A percentile compares a stretch with the other conserved stretches of the same genome.
These are phyloP conservation scores for Pichia sp. DNA, from an alignment of 1,139 yeast species.

Conservation along the genomic window DNA sequence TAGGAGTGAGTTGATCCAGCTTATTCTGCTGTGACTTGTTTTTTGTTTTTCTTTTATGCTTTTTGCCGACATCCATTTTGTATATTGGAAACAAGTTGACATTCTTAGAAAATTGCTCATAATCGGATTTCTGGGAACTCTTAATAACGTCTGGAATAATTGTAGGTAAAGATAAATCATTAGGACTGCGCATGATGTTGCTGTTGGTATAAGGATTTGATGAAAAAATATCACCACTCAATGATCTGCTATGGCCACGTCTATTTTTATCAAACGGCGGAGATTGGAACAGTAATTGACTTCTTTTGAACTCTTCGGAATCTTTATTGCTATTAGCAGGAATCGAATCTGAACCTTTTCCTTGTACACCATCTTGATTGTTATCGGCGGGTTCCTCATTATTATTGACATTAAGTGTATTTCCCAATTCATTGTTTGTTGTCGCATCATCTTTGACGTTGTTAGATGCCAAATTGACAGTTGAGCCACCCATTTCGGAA, in stretches of 20 bases:
- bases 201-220: neutral
- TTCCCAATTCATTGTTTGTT: no score
- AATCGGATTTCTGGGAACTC: slow-evolving; percentile 1
- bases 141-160: neutral
- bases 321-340: neutral
- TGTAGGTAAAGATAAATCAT: neutral
- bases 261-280: neutral
- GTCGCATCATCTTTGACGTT: no score
- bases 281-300: slow-evolving; percentile 4
- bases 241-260: neutral
- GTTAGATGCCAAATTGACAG: no score
- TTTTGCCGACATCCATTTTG: slow-evolving; percentile 8
- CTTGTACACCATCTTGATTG: no score
- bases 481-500: no score
- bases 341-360: neutral
- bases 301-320: neutral
- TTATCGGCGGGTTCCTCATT: no score
- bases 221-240: slow-evolving; percentile 7
- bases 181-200: neutral
- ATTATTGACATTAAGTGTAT: no score
- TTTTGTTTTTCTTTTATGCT: neutral
- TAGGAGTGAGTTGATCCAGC: neutral
- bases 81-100: slow-evolving; percentile 16
- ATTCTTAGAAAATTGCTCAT: slow-evolving; percentile 12
- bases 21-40: neutral